Evolutionary conservation across 495 filamentous ascomycete species (phyloP).

Genomic region (Lasiosphaeris hirsuta): DNA sequence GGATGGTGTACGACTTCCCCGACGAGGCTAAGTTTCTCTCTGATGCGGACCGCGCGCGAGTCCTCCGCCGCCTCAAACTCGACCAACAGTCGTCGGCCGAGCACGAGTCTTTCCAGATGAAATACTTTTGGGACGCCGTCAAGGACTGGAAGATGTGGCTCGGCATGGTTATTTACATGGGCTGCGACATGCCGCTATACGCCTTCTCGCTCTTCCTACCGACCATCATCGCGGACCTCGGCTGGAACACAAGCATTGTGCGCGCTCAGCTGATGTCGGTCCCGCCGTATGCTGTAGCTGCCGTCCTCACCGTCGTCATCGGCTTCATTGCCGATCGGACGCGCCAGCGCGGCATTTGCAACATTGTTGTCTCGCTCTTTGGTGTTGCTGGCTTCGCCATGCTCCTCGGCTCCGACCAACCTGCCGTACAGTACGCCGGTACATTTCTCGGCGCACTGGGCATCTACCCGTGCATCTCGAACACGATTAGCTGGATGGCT

Average conservation of each 20-base stretch:
- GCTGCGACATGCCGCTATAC: constrained; percentile 71
- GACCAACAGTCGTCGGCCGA: constrained; percentile 78
- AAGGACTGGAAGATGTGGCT: constrained; percentile 87
- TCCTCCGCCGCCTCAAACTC: constrained; percentile 64
- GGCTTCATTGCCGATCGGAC: constrained; percentile 82
- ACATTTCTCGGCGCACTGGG: constrained; percentile 83
- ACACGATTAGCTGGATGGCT: constrained; percentile 82
- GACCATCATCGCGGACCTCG: constrained; percentile 72
- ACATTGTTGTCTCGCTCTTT: constrained; percentile 66
- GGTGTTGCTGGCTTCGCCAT: constrained; percentile 79
- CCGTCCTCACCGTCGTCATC: constrained; percentile 68
- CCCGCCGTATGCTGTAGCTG: constrained; percentile 83
- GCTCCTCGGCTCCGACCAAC: constrained; percentile 58
- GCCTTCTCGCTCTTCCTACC: constrained; percentile 90
- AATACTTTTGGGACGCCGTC: constrained; percentile 70
- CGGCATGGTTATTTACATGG: constrained; percentile 78
- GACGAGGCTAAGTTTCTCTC: constrained; percentile 77
- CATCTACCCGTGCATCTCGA: constrained; percentile 90
- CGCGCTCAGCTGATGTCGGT: constrained; percentile 79
- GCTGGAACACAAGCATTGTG: constrained; percentile 58
- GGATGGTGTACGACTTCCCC: constrained; percentile 88
- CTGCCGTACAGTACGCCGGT: constrained; percentile 74
- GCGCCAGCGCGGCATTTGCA: constrained; percentile 73
- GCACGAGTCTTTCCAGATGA: constrained; percentile 74
- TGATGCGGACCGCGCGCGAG: constrained; percentile 66